phyloP scores from a whole-genome alignment of 2,329 filamentous ascomycete genomes.

The Aspergillus brunneoviolaceus region DNA sequence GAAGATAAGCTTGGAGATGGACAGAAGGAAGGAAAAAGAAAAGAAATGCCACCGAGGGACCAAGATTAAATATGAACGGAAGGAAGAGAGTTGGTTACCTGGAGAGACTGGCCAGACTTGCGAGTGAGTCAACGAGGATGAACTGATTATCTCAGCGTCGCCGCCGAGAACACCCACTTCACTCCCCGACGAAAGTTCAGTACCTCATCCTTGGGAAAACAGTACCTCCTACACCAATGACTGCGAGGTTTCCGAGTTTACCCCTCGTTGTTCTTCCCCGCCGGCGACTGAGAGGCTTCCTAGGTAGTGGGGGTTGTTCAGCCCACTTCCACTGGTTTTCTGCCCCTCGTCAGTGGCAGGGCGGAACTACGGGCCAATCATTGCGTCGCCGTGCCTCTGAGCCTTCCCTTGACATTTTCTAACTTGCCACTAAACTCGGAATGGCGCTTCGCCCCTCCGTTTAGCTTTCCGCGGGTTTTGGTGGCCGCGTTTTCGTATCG shows the following conservation, averaged over 20 bases:
- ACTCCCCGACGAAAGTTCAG: neutral
- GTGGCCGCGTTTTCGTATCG: neutral
- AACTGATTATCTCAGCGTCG: neutral
- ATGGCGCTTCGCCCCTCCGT: neutral
- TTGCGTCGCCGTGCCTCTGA: constrained; percentile 10
- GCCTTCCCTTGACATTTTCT: neutral
- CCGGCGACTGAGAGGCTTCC: neutral
- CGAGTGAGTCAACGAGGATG: constrained; percentile 12
- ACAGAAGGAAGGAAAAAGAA: constrained; percentile 2
- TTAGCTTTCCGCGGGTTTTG: neutral
- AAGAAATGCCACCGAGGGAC: constrained; percentile 6
- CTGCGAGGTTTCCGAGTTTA: neutral
- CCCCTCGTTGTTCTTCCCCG: neutral
- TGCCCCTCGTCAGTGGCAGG: constrained; percentile 10
- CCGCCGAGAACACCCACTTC: neutral
- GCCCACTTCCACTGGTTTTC: neutral
- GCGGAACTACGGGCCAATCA: constrained; percentile 17
- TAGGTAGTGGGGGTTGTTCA: no score
- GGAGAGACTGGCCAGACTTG: constrained; percentile 7
- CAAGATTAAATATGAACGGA: constrained; percentile 1
- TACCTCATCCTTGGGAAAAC: neutral
- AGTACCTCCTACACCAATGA: neutral
- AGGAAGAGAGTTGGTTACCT: constrained; percentile 4
- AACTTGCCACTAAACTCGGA: neutral
- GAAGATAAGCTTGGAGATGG: neutral